Evolutionary conservation across 352 stramenopile genomes (phyloP), one percentile per base, ranked within the genome.

Genomic region (Ophiocytium majus): DNA sequence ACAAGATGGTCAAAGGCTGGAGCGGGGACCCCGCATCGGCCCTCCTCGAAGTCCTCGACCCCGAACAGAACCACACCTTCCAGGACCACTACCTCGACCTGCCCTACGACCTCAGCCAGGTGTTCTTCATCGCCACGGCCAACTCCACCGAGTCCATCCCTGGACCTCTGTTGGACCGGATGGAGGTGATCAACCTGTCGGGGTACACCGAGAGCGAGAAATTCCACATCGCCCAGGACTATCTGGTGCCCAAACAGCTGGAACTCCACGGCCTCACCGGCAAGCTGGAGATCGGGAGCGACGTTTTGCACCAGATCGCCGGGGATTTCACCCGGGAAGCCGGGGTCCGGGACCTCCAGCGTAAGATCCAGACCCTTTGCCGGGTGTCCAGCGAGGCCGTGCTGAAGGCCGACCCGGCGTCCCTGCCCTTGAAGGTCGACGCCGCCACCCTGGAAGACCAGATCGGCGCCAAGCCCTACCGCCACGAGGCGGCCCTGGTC

Each of bases 201-300:
- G 97, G 97, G 28, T 96, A 96, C 87, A n/a, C n/a, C n/a, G n/a
- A n/a, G n/a, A n/a, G n/a, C n/a, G 97, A 99, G 83, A 99, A 99
- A 89, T 86, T 99, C 34, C 92, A 94, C 37, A 99, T 99, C 78
- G 95, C 95, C 33, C 95, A 97, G 90, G 91, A 98, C 36, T 99
- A 99, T 86, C 90, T 99, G 5, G 94, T 99, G 49, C 96, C 96
- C 0, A 98, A 98, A 90, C 81, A 85, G 81, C 17, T 80, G 36
- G 17, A 63, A 17, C 28, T 23, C 17, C 17, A 63, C 74, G 74
- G 17, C 17, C 14, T 17, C 37, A 80, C 78, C 57, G 57, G 0
- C 78, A 33, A 80, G 23, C 0, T 91, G 0, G 82, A 82, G 50
- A 82, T 91, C 28, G 63, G 64, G 9, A 89, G 93, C 33, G 92